These are phyloP conservation scores for Sporothrix dimorphospora DNA, from an alignment of 2,329 filamentous ascomycete species.

Conservation along the genomic window DNA sequence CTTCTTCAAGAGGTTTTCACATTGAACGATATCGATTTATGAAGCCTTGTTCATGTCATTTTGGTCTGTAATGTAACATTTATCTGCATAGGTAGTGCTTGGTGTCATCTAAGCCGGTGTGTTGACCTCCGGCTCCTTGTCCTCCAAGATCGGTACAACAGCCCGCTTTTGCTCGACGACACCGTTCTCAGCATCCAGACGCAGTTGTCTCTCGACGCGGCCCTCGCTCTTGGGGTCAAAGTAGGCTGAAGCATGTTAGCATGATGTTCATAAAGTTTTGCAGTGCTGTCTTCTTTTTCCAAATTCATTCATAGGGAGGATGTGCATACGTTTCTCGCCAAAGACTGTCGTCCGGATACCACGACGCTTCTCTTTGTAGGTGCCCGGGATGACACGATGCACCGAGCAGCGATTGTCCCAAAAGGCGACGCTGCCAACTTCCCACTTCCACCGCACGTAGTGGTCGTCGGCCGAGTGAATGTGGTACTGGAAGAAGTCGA, in stretches of 20 bases:
- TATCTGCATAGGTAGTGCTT: no score
- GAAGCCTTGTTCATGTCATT: no score
- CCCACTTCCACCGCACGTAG: conserved; percentile 55
- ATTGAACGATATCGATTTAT: no score
- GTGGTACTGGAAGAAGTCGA: conserved; percentile 52
- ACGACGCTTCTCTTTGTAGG: conserved; percentile 43
- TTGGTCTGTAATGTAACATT: background rate
- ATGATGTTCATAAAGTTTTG: no score
- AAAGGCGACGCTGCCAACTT: conserved; percentile 52
- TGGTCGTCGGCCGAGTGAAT: conserved; percentile 56
- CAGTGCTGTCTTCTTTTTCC: background rate
- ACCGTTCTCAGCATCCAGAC: background rate
- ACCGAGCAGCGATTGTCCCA: conserved; percentile 53
- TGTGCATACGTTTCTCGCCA: conserved; percentile 48
- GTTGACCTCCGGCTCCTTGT: conserved; percentile 1
- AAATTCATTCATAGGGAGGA: background rate
- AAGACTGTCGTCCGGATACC: conserved; percentile 50
- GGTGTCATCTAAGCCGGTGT: background rate
- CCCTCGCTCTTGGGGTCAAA: conserved; percentile 36
- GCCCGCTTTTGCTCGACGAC: background rate
- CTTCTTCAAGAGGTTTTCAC: no score
- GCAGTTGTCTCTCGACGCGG: conserved; percentile 2
- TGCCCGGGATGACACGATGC: conserved; percentile 49
- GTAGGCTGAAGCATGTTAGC: conserved; percentile 37
- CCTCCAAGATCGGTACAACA: background rate